A percentile compares a stretch with the other conserved stretches of the same genome.
These are phyloP conservation scores for Phaffia australis DNA, from an alignment of 768 basidiomycete species.

Conservation along the genomic window DNA sequence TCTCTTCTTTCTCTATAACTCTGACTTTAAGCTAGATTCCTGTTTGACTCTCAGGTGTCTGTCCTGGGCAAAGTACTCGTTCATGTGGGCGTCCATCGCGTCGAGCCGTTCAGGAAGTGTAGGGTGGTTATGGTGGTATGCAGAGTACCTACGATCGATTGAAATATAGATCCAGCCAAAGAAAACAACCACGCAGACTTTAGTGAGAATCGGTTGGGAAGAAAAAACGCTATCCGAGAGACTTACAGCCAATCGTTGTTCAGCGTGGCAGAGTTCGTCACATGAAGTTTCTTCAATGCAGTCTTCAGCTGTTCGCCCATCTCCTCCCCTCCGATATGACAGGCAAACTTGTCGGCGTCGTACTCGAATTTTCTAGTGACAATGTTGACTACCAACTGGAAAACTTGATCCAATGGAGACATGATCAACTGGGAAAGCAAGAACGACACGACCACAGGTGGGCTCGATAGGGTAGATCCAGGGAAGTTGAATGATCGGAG, in stretches of 20 bases:
- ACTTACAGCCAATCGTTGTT: slow-evolving; percentile 87
- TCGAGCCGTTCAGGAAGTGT: slow-evolving; percentile 80
- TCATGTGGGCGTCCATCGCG: slow-evolving; percentile 50
- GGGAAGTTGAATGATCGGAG: slow-evolving; percentile 73
- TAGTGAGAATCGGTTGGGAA: neutral
- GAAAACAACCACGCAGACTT: slow-evolving; percentile 10
- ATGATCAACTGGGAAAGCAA: slow-evolving; percentile 82
- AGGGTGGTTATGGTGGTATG: slow-evolving; percentile 92
- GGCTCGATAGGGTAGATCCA: slow-evolving; percentile 49
- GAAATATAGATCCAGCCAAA: neutral
- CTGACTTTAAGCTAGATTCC: neutral
- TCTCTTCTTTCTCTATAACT: too few relatives aligned
- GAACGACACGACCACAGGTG: slow-evolving; percentile 73
- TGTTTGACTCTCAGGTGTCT: slow-evolving; percentile 7
- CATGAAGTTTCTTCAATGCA: slow-evolving; percentile 74
- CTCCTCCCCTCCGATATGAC: slow-evolving; percentile 46
- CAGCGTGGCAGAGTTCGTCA: slow-evolving; percentile 83
- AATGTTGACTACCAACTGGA: slow-evolving; percentile 64
- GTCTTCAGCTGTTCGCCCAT: slow-evolving; percentile 76
- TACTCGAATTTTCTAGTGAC: slow-evolving; percentile 81
- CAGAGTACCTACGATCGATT: slow-evolving; percentile 50
- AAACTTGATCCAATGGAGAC: slow-evolving; percentile 63
- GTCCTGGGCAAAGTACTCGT: slow-evolving; percentile 14
- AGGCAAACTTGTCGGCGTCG: slow-evolving; percentile 80
- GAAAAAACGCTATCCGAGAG: slow-evolving; percentile 16